These are phyloP conservation scores for Camellia lanceoleosa DNA, from an alignment of 148 eudicot species.

Conservation along the genomic window DNA sequence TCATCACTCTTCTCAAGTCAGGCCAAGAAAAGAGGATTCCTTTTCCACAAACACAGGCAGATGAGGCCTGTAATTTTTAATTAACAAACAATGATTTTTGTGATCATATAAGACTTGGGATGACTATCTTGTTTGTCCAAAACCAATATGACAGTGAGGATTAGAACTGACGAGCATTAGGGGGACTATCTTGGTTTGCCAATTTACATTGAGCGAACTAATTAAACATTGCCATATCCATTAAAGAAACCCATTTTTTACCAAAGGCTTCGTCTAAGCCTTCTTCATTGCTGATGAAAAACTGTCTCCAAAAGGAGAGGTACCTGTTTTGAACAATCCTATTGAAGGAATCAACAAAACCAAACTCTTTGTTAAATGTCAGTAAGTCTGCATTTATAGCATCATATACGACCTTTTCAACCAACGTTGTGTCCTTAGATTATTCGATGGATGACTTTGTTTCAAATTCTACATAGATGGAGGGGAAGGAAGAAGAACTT, in stretches of 20 bases:
- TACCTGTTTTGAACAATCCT: background rate
- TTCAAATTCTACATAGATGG: background rate
- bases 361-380: background rate
- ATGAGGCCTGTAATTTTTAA: background rate
- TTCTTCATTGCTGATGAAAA: background rate
- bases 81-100: background rate
- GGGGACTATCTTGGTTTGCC: background rate
- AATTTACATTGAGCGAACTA: background rate
- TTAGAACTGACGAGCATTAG: background rate
- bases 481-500: background rate
- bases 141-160: background rate
- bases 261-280: background rate
- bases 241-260: too few relatives aligned
- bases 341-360: background rate
- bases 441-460: background rate
- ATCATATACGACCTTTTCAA: background rate
- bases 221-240: background rate
- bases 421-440: background rate
- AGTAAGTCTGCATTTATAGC: background rate
- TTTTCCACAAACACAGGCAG: background rate
- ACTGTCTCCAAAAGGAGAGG: background rate
- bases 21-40: background rate
- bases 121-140: background rate
- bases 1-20: background rate
- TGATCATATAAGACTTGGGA: background rate